Evolutionary conservation across 192 early-diverging fungal genomes (phyloP), one percentile per base, ranked within the genome.

Genomic region (Pilaira anomala): DNA sequence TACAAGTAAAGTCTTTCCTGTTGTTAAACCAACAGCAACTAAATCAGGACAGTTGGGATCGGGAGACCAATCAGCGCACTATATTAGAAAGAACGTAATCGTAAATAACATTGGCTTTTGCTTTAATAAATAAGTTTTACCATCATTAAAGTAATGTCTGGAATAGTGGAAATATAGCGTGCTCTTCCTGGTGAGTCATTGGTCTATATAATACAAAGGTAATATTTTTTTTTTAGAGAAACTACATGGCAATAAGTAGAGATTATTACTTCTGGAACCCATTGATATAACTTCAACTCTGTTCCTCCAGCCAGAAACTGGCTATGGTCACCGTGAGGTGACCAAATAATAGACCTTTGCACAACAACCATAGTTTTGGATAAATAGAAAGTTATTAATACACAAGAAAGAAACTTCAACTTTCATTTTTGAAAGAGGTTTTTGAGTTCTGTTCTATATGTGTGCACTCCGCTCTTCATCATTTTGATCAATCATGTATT

Each of bases 41-140:
- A 86, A 61, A 66, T 83, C 83, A 48, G 71, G 65, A 65, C 69
- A 81, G 48, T 77, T 76, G 6, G 78, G 69, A 71, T 83, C 80
- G n/a, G 83, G 81, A 11, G 81, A 86, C 86, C 86, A 88, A 42
- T 80, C 82, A 46, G 84, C 83, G 67, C 84, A 88, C 85, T 87
- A 58, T 16, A 30, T 0, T 8, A 39, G 18, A 40, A 14, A 22
- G 40, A 60, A 22, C 24, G 29, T 21, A 57, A 16, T 56, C 25
- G 49, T 45, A 57, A 19, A 28, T 22, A 36, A 30, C 22, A 12
- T 2, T 51, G 5, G 26, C 46, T 25, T 18, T 29, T 39, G 0
- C 36, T 26, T 45, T 19, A 45, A 2, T n/a, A n/a, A 22, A 44
- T 39, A 25, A 12, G 41, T 25, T 29, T 41, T 58, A 63, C 71